A percentile compares a stretch with the other conserved stretches of the same genome.
phyloP scores from a whole-genome alignment of 2,329 filamentous ascomycete genomes.

The Nemania sp. region DNA sequence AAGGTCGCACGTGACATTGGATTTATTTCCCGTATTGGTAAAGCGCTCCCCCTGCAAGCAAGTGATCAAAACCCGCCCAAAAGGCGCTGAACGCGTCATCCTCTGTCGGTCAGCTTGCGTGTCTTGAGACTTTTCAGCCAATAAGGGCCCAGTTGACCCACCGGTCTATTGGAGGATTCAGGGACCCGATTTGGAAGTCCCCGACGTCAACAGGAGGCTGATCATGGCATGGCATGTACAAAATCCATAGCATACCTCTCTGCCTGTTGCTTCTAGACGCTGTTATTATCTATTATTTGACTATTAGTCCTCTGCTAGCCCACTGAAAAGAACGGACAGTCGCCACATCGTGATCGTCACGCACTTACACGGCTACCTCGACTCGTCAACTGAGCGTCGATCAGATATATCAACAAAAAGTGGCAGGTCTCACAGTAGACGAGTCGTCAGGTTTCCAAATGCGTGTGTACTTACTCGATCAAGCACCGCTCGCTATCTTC shows the following conservation, averaged over 20 bases:
- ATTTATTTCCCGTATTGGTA: neutral
- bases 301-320: too few relatives aligned
- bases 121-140: neutral
- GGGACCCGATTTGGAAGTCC: neutral
- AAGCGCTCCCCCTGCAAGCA: neutral
- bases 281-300: too few relatives aligned
- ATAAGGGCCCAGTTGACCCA: neutral
- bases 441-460: neutral
- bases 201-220: neutral
- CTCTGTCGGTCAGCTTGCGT: neutral
- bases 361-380: too few relatives aligned
- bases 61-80: neutral
- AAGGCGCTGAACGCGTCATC: constrained; percentile 3
- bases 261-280: too few relatives aligned
- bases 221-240: neutral
- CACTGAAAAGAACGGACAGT: too few relatives aligned
- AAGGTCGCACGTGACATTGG: neutral
- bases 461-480: neutral
- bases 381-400: too few relatives aligned
- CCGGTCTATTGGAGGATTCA: neutral
- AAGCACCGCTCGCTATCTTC: neutral
- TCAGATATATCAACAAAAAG: too few relatives aligned
- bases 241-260: too few relatives aligned
- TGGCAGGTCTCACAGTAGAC: too few relatives aligned
- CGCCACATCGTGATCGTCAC: too few relatives aligned